Base-by-base conservation (phyloP, 306 rosid species). In the Begonia fuchsioides region DNA sequence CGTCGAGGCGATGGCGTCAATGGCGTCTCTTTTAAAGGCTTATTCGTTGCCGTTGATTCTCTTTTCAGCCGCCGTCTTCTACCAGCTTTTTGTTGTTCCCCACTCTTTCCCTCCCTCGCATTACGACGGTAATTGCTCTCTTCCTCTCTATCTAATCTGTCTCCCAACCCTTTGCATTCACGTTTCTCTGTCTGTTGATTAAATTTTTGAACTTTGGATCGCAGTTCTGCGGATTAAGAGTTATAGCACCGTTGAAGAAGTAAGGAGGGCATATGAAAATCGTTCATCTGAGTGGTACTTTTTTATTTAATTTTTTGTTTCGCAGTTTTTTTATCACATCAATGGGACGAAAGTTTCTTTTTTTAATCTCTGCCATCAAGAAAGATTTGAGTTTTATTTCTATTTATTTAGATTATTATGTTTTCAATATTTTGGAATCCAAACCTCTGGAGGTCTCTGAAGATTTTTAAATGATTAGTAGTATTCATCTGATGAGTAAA, bases 51-150 rank as follows among this genome's bases (percentile, higher is more conserved):
- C 98, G 52, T 52, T 75, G 39, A 0, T 81, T 58, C 98, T 85
- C 47, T 81, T 88, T 41, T 38, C 59, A 5, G 81, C 61, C 8
- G 86, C 93, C 49, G 60, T 83, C 53, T 72, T 63, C 72, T 88
- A 72, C 61, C 96, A 88, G 66, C 93, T 88, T 51, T 53, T 68
- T 43, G 61, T 88, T 12, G 72, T 87, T 58, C 94, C 96, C 66
- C 81, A 70, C 26, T 72, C 95, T 17, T 88, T 76, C 51, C 96
- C 95, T 66, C 58, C 78, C 44, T 78, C 97, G 44, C 86, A 84
- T 44, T 88, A 83, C 59, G 93, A 81, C 49, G 81, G 97, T 81
- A 18, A 62, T 8, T 47, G 54, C 46, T 46, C 11, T 13, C 45
- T 50, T 26, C 20, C 51, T 16, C 41, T 13, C 44, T 47, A 6